Evolutionary conservation across 106 monocot species (phyloP).

Genomic region (Dactylorhiza incarnata): DNA sequence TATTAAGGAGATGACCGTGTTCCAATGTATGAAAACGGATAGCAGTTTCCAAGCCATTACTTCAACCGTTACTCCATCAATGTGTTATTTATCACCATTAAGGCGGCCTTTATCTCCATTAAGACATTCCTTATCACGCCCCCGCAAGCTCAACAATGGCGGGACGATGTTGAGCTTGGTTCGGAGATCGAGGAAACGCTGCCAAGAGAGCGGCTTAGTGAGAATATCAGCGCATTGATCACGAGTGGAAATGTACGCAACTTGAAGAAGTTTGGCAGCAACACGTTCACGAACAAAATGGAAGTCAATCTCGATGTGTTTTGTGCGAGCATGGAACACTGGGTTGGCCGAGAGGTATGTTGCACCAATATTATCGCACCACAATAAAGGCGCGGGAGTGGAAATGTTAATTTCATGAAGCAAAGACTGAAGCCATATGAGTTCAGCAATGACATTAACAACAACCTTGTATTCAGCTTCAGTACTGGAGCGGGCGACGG

Average conservation of each 20-base stretch:
- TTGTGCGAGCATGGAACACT: conserved; percentile 10
- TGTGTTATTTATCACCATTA: too few relatives aligned
- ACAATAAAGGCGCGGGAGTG: not conserved
- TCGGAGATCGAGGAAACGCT: not conserved
- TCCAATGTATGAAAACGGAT: too few relatives aligned
- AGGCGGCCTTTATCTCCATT: too few relatives aligned
- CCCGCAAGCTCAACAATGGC: not conserved
- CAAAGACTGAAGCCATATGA: conserved; percentile 5
- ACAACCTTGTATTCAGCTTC: not conserved
- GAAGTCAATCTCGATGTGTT: conserved; percentile 10
- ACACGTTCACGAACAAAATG: conserved; percentile 12
- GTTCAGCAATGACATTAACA: not conserved
- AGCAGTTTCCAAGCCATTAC: too few relatives aligned
- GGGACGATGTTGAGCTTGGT: not conserved
- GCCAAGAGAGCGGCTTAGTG: not conserved
- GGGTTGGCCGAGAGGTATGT: not conserved
- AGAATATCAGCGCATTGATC: conserved; percentile 8
- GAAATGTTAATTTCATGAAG: not conserved
- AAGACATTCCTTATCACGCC: not conserved
- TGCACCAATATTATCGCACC: conserved; percentile 10
- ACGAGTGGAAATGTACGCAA: not conserved
- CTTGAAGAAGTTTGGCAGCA: not conserved
- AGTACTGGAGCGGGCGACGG: not conserved
- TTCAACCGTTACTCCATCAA: too few relatives aligned
- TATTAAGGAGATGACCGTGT: too few relatives aligned